Percentiles rank a stretch among this genome's conserved stretches.
These are phyloP conservation scores for Macadamia integrifolia DNA, from an alignment of 164 flowering plant species.

Conservation along the genomic window DNA sequence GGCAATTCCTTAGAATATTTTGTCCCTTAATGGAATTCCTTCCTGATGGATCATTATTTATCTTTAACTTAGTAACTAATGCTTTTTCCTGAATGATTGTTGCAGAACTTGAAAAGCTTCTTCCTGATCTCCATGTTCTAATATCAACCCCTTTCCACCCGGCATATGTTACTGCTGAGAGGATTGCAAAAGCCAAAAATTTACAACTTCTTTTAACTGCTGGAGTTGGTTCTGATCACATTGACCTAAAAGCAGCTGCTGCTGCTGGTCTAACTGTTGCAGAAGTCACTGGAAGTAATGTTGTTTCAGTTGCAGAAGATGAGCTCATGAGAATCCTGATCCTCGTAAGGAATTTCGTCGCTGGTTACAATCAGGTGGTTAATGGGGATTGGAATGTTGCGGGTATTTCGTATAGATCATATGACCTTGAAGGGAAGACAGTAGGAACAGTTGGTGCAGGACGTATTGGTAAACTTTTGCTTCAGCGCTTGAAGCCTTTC, in stretches of 20 bases:
- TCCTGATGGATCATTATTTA: background rate
- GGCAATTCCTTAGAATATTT: too few relatives aligned
- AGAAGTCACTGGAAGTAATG: constrained; percentile 95
- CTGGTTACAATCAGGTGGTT: constrained; percentile 80
- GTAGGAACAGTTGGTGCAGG: constrained; percentile 98
- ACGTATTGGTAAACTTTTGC: constrained; percentile 80
- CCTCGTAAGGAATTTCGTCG: constrained; percentile 83
- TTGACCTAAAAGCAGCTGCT: constrained; percentile 92
- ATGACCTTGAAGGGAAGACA: constrained; percentile 97
- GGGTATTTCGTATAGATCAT: constrained; percentile 75
- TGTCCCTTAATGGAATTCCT: too few relatives aligned
- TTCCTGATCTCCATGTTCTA: constrained; percentile 89
- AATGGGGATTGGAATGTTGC: constrained; percentile 97
- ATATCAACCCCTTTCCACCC: constrained; percentile 97
- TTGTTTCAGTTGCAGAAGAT: constrained; percentile 94
- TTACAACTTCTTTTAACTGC: constrained; percentile 88
- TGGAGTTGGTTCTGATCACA: constrained; percentile 95
- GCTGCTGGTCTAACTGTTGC: constrained; percentile 95
- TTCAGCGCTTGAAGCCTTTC: constrained; percentile 91
- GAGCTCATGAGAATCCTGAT: constrained; percentile 98
- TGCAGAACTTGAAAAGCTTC: constrained; percentile 93
- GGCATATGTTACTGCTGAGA: constrained; percentile 90
- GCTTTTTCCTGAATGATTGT: background rate
- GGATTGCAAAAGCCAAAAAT: constrained; percentile 89
- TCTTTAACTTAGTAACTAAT: background rate